Percentiles rank a stretch among this genome's conserved stretches.
Conservation (phyloP, 2,329 filamentous ascomycete genomes). For the Xylaria sp. region DNA sequence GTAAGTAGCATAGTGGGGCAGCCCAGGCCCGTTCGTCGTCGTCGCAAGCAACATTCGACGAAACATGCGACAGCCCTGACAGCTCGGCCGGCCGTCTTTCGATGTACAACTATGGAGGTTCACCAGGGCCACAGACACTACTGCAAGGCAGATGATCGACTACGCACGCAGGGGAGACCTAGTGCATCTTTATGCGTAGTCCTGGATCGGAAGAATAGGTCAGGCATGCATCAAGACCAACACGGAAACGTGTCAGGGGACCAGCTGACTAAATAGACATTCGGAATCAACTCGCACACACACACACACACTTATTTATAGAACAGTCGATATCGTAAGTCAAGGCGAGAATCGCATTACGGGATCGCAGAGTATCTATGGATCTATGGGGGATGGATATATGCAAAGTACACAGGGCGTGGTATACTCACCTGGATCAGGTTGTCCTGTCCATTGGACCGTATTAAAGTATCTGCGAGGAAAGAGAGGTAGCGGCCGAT, state of each 20-base stretch:
- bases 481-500: conserved; percentile 7
- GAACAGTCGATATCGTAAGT: neutral
- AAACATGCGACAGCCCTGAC: too few species aligned
- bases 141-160: conserved; percentile 2
- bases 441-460: conserved; percentile 4
- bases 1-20: neutral
- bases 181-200: neutral
- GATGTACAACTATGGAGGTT: too few species aligned
- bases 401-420: conserved; percentile 2
- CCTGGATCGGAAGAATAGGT: neutral
- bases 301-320: neutral
- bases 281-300: too few species aligned
- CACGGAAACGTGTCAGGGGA: too few species aligned
- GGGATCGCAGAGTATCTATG: conserved; percentile 11
- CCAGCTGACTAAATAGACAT: too few species aligned
- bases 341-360: neutral
- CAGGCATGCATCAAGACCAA: neutral
- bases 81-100: neutral
- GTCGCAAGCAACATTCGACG: too few species aligned
- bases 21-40: neutral
- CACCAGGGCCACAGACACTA: conserved; percentile 1
- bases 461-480: conserved; percentile 5
- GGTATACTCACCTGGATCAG: conserved; percentile 33
- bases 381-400: conserved; percentile 14
- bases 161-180: conserved; percentile 1